These are phyloP conservation scores for Phytophthora ramorum DNA, from an alignment of 352 stramenopile genomes.

Conservation along the genomic window DNA sequence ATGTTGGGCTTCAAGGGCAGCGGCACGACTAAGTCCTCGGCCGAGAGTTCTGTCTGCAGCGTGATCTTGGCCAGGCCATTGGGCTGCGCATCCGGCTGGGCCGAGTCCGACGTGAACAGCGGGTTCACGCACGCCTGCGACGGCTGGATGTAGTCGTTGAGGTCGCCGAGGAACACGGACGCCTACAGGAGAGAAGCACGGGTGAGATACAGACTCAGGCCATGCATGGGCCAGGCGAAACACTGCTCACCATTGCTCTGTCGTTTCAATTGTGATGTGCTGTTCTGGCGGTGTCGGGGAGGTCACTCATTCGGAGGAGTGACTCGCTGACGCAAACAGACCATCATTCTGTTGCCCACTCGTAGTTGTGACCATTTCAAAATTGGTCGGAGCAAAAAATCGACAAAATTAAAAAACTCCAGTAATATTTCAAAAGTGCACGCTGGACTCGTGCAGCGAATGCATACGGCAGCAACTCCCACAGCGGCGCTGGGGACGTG, in stretches of 20 bases:
- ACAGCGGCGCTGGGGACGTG: too few species aligned
- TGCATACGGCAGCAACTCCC: too few species aligned
- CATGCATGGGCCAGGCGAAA: too few species aligned
- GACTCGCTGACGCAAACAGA: constrained; percentile 4
- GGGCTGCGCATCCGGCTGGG: constrained; percentile 14
- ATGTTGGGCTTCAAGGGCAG: constrained; percentile 68
- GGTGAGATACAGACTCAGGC: not conserved
- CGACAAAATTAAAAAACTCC: too few species aligned
- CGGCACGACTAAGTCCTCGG: constrained; percentile 58
- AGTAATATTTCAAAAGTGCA: too few species aligned
- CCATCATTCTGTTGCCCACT: not conserved
- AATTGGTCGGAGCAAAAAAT: too few species aligned
- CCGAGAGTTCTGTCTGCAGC: constrained; percentile 77
- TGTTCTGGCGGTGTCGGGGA: too few species aligned
- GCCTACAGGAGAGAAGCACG: constrained; percentile 40
- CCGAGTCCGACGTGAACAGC: constrained; percentile 78
- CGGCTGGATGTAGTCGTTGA: constrained; percentile 95
- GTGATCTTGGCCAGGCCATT: constrained; percentile 72
- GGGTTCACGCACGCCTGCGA: constrained; percentile 95
- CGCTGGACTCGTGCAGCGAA: too few species aligned
- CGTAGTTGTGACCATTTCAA: not conserved
- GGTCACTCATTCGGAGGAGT: not conserved
- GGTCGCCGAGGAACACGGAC: constrained; percentile 93
- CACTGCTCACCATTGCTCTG: constrained; percentile 30
- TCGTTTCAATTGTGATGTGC: constrained; percentile 12